These are phyloP conservation scores for Pascua sp. DNA, from an alignment of 1,284 basidiomycete species.

Conservation along the genomic window DNA sequence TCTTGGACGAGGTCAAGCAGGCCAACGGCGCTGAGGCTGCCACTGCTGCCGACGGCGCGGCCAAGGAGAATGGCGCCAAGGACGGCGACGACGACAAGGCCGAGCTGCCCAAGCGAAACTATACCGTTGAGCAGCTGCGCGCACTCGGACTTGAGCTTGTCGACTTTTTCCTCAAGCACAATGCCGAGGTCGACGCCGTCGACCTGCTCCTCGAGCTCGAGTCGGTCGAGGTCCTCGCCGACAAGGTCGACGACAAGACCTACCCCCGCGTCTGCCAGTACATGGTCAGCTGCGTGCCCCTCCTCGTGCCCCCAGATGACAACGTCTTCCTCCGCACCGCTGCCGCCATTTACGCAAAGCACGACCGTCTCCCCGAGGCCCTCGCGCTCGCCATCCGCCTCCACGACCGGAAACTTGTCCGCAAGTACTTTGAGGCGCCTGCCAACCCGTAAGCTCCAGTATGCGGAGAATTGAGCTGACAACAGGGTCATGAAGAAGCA, in stretches of 20 bases:
- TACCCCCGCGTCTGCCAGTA: constrained; percentile 93
- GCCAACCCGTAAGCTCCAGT: constrained; percentile 64
- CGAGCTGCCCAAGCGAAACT: constrained; percentile 19
- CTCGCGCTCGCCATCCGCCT: constrained; percentile 83
- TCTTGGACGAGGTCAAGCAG: constrained; percentile 30
- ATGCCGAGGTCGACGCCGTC: constrained; percentile 97
- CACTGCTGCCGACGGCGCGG: constrained; percentile 20
- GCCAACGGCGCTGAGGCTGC: constrained; percentile 22
- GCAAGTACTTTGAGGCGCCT: constrained; percentile 76
- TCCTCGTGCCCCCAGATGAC: constrained; percentile 92
- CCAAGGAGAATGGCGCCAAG: constrained; percentile 10
- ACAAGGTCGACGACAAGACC: constrained; percentile 71
- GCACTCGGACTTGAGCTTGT: constrained; percentile 81
- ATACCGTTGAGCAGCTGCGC: constrained; percentile 62
- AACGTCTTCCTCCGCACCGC: constrained; percentile 83
- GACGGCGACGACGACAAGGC: constrained; percentile 7
- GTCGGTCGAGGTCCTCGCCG: constrained; percentile 72
- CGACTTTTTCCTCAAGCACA: constrained; percentile 86
- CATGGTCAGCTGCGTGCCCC: constrained; percentile 92
- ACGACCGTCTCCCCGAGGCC: constrained; percentile 87
- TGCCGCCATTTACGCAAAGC: constrained; percentile 83
- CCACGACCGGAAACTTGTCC: constrained; percentile 74
- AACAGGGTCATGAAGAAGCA: constrained; percentile 94
- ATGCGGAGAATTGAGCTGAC: constrained; percentile 48
- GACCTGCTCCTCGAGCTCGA: constrained; percentile 94